phyloP scores from a whole-genome alignment of 2,329 filamentous ascomycete species.

The Ceratocystis smalleyi region DNA sequence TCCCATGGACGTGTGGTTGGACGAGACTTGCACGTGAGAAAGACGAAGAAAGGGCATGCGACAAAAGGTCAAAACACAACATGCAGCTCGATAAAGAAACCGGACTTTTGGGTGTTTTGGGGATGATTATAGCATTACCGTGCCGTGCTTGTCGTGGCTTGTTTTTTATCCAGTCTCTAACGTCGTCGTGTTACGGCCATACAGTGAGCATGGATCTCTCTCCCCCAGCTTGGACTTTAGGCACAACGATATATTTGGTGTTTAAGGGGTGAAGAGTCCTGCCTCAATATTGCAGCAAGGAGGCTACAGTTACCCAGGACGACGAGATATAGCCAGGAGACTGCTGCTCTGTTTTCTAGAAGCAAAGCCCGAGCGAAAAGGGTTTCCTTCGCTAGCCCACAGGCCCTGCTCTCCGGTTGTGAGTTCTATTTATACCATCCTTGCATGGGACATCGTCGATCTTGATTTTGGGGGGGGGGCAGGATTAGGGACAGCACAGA shows the following conservation, averaged over 20 bases:
- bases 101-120: neutral
- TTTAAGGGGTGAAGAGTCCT: neutral
- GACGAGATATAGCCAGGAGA: neutral
- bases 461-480: neutral
- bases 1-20: neutral
- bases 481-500: neutral
- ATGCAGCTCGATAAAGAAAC: neutral
- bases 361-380: neutral
- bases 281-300: neutral
- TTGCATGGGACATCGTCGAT: neutral
- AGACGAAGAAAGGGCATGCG: neutral
- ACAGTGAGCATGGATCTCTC: neutral
- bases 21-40: neutral
- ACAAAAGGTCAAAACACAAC: neutral
- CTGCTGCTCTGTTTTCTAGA: neutral
- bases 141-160: neutral
- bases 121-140: neutral
- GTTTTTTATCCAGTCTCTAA: neutral
- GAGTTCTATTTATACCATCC: neutral
- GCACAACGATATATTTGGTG: neutral
- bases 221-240: neutral
- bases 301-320: neutral
- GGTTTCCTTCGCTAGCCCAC: neutral
- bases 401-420: neutral
- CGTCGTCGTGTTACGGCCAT: neutral